Evolutionary conservation across 2,329 filamentous ascomycete genomes (phyloP).

Genomic region (Fusarium succisae): DNA sequence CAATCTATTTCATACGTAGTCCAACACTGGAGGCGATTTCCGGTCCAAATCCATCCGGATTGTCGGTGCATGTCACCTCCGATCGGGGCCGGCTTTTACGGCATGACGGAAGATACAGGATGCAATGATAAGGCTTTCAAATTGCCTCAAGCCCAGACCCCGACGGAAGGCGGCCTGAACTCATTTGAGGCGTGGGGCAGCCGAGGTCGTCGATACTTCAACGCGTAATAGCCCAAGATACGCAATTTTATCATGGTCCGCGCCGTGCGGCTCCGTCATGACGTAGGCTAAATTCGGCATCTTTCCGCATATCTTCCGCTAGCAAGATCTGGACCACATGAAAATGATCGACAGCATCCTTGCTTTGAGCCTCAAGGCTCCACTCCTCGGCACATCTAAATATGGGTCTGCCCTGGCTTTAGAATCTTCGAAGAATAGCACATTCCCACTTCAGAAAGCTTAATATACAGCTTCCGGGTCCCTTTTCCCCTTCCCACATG

Average conservation of each 20-base stretch:
- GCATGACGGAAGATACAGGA: not conserved
- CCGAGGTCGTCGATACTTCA: not conserved
- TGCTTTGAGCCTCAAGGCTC: not conserved
- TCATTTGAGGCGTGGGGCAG: not conserved
- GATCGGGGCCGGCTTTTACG: not conserved
- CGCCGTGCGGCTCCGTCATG: not conserved
- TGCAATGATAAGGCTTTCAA: not conserved
- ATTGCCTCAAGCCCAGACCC: not conserved
- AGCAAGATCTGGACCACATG: not conserved
- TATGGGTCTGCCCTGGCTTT: not conserved
- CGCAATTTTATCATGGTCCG: not conserved
- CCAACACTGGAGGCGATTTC: not conserved
- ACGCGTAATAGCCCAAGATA: too few species aligned
- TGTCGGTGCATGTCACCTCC: not conserved
- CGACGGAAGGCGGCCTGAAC: not conserved
- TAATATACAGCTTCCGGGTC: not conserved
- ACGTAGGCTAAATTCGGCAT: not conserved
- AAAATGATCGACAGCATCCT: not conserved
- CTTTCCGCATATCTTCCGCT: not conserved
- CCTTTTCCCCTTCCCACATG: accelerated
- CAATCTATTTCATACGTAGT: not conserved
- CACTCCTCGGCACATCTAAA: slow-evolving; percentile 2
- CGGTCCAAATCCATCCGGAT: not conserved
- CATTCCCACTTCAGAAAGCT: not conserved
- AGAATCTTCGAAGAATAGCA: slow-evolving; percentile 18